These are phyloP conservation scores for Mikania micrantha DNA, from an alignment of 129 eudicot genomes.

Conservation along the genomic window DNA sequence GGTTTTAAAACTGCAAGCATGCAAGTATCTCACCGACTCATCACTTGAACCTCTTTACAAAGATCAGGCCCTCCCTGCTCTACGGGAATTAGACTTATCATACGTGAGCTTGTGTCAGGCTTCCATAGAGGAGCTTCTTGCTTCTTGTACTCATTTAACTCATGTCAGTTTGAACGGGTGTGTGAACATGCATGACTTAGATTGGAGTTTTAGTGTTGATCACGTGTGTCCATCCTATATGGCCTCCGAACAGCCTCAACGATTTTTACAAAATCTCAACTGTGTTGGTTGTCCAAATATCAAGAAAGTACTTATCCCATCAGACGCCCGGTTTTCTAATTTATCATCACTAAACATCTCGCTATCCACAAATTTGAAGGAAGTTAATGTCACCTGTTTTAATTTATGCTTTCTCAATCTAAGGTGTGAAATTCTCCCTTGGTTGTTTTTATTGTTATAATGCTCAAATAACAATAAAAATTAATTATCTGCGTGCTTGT, in stretches of 20 bases:
- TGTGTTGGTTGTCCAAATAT: conserved; percentile 94
- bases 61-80: conserved; percentile 71
- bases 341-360: conserved; percentile 80
- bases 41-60: conserved; percentile 83
- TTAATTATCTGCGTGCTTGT: conserved; percentile 10
- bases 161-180: conserved; percentile 95
- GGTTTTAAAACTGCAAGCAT: conserved; percentile 93
- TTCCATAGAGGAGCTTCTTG: conserved; percentile 85
- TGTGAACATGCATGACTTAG: conserved; percentile 81
- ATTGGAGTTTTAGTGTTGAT: conserved; percentile 55
- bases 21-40: conserved; percentile 82
- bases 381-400: conserved; percentile 70
- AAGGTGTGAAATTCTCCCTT: conserved; percentile 41
- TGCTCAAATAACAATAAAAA: background rate
- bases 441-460: background rate
- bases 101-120: conserved; percentile 85
- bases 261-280: conserved; percentile 64
- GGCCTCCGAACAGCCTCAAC: conserved; percentile 15
- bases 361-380: conserved; percentile 71
- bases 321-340: conserved; percentile 46
- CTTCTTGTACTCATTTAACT: conserved; percentile 77
- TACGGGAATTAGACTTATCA: conserved; percentile 82
- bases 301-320: conserved; percentile 68
- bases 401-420: conserved; percentile 78
- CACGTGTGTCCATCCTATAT: conserved; percentile 7